These are phyloP conservation scores for Letharia columbiana DNA, from an alignment of 495 filamentous ascomycete species.

Conservation along the genomic window DNA sequence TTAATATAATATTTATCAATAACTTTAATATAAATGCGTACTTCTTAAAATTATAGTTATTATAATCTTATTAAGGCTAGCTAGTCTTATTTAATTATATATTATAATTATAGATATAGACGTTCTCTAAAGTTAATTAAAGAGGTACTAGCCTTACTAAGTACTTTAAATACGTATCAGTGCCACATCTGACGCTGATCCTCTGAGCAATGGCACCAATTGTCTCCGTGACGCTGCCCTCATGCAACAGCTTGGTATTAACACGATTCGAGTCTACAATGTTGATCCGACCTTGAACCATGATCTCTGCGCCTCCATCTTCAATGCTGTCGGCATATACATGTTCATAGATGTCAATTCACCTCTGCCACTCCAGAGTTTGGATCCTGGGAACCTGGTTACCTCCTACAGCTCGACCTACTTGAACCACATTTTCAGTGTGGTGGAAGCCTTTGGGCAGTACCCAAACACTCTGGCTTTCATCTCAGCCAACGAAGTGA, in stretches of 20 bases:
- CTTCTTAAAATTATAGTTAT: too few species aligned
- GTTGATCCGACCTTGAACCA: constrained; percentile 76
- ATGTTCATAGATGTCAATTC: constrained; percentile 79
- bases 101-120: too few species aligned
- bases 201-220: constrained; percentile 61
- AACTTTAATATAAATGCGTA: too few species aligned
- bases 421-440: constrained; percentile 72
- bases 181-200: constrained; percentile 51
- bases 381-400: constrained; percentile 60
- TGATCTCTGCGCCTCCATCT: constrained; percentile 81
- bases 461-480: constrained; percentile 89
- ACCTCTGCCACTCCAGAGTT: constrained; percentile 65
- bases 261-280: constrained; percentile 93
- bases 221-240: constrained; percentile 89
- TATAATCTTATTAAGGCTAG: too few species aligned
- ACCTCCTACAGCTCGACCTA: constrained; percentile 67
- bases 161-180: too few species aligned
- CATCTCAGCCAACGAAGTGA: constrained; percentile 78
- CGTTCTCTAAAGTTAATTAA: too few species aligned
- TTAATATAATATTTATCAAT: too few species aligned
- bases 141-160: too few species aligned
- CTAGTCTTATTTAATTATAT: too few species aligned
- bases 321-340: constrained; percentile 76
- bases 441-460: constrained; percentile 90
- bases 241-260: constrained; percentile 79